phyloP scores from a whole-genome alignment of 306 rosid species.

The barrel medic (Medicago truncatula) region DNA sequence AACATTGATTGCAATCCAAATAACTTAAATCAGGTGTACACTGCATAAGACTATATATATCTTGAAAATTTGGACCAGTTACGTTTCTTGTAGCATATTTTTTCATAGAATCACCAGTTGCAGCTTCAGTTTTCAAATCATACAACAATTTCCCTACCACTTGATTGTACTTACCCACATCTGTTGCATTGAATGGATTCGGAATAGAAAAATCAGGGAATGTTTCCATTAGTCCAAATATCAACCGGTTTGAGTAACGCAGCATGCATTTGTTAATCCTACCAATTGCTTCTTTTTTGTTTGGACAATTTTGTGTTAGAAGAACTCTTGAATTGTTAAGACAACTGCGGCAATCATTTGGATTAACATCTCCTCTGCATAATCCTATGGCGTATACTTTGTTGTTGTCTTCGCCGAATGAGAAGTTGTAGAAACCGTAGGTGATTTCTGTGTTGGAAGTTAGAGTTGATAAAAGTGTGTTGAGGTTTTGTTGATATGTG shows the following conservation, averaged over 20 bases:
- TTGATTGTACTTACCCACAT: neutral
- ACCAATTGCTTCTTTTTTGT: slow-evolving; percentile 49
- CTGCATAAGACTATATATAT: neutral
- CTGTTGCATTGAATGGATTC: neutral
- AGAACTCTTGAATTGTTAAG: slow-evolving; percentile 30
- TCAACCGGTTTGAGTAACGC: slow-evolving; percentile 41
- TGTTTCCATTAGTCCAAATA: neutral
- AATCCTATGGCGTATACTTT: slow-evolving; percentile 42
- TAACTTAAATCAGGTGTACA: slow-evolving; percentile 3
- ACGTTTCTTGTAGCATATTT: neutral
- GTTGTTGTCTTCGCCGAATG: slow-evolving; percentile 36
- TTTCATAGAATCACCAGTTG: neutral
- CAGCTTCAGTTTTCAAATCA: neutral
- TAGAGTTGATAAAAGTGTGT: slow-evolving; percentile 45
- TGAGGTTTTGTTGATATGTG: slow-evolving; percentile 48
- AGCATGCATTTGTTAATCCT: slow-evolving; percentile 40
- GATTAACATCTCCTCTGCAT: slow-evolving; percentile 52
- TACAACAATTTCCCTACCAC: neutral
- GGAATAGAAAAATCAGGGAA: neutral
- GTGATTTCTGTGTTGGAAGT: slow-evolving; percentile 11
- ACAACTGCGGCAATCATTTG: slow-evolving; percentile 44
- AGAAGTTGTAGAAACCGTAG: slow-evolving; percentile 47
- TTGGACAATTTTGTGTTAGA: slow-evolving; percentile 42
- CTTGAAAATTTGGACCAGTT: neutral
- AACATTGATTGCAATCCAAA: neutral